Evolutionary conservation across 1,284 basidiomycete genomes (phyloP).

Genomic region (Rhodotorula mucilaginosa): DNA sequence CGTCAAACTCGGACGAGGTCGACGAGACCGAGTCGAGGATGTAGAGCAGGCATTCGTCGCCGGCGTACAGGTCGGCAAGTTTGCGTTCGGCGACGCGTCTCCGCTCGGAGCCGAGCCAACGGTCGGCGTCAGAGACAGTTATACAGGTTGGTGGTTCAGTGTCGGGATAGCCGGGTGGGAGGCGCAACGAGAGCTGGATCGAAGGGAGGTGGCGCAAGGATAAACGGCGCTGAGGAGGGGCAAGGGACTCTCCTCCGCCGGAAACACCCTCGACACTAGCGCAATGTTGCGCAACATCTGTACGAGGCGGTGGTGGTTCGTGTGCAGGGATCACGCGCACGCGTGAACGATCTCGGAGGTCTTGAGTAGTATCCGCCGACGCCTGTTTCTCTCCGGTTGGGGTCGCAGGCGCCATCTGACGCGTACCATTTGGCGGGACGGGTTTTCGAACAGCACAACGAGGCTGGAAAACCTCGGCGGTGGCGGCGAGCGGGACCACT

Average conservation of each 20-base stretch:
- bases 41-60: constrained; percentile 30
- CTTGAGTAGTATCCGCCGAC: background rate
- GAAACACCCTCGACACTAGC: too few species aligned
- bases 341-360: background rate
- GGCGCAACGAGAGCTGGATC: constrained; percentile 14
- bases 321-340: constrained; percentile 10
- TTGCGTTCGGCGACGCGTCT: background rate
- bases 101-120: constrained; percentile 20
- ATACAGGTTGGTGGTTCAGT: constrained; percentile 16
- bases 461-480: background rate
- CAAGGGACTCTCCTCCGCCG: background rate
- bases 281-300: background rate
- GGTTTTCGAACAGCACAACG: background rate
- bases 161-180: constrained; percentile 29
- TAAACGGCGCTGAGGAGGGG: background rate
- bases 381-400: background rate
- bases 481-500: background rate
- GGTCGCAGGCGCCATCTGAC: background rate
- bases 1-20: constrained; percentile 22
- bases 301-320: background rate
- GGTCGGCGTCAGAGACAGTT: background rate
- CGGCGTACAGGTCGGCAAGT: constrained; percentile 6
- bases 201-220: constrained; percentile 35
- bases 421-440: background rate
- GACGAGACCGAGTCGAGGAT: constrained; percentile 31